Evolutionary conservation across 2,329 filamentous ascomycete genomes (phyloP).

Genomic region (Dryadomyces sulphureus): DNA sequence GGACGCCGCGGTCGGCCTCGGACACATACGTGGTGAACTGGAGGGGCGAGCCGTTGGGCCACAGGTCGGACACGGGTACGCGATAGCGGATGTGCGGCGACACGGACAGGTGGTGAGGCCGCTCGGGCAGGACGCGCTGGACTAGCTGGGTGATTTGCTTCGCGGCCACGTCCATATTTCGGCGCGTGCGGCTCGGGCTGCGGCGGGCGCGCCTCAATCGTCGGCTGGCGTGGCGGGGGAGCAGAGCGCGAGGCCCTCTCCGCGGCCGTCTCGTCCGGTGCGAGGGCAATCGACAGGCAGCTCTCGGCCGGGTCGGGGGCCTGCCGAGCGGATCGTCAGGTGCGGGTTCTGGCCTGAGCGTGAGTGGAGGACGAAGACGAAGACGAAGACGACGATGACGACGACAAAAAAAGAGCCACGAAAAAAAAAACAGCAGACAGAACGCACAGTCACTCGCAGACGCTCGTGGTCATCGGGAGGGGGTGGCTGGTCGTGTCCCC

Average conservation of each 20-base stretch:
- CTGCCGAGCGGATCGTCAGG: background rate
- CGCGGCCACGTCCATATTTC: conserved; percentile 14
- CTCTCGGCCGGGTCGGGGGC: background rate
- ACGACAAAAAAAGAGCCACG: background rate
- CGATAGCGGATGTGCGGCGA: conserved; percentile 32
- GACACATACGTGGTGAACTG: conserved; percentile 44
- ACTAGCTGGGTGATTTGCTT: conserved; percentile 12
- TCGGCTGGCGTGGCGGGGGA: conserved; percentile 7
- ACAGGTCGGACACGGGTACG: conserved; percentile 20
- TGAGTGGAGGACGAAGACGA: background rate
- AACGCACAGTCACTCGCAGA: background rate
- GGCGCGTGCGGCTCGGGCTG: background rate
- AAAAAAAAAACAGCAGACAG: background rate
- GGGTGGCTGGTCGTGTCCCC: background rate
- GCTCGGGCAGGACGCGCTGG: conserved; percentile 12
- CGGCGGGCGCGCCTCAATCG: background rate
- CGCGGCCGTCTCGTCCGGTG: conserved; percentile 8
- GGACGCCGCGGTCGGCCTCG: conserved; percentile 41
- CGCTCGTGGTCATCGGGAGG: conserved; percentile 1
- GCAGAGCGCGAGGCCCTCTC: conserved; percentile 15
- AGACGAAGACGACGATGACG: background rate
- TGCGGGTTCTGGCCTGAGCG: background rate
- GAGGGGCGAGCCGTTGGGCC: conserved; percentile 28
- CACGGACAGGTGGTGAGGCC: conserved; percentile 33
- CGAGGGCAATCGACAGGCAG: background rate